These are phyloP conservation scores for Cerrena zonata DNA, from an alignment of 1,284 basidiomycete genomes.

Conservation along the genomic window DNA sequence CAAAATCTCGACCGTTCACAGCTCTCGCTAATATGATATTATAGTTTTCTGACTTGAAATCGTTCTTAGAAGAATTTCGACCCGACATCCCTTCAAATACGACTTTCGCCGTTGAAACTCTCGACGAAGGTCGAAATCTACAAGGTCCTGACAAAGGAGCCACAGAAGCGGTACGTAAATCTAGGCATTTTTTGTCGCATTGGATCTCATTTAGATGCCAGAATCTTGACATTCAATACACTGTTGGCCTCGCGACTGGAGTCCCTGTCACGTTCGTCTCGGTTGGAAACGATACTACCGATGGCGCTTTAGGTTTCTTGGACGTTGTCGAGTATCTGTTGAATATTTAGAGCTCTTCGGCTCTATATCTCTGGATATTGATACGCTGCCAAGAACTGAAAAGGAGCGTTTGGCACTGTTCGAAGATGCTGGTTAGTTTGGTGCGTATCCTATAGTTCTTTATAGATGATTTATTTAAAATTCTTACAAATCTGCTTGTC, in stretches of 20 bases:
- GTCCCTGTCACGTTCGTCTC: conserved; percentile 32
- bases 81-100: conserved; percentile 29
- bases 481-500: too few species aligned
- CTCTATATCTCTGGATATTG: too few species aligned
- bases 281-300: conserved; percentile 36
- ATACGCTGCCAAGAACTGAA: too few species aligned
- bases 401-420: conserved; percentile 48
- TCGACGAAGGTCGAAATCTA: conserved; percentile 43
- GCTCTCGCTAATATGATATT: background rate
- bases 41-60: background rate
- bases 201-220: too few species aligned
- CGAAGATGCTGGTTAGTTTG: conserved; percentile 33
- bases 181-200: too few species aligned
- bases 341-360: too few species aligned
- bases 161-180: conserved; percentile 44
- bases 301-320: conserved; percentile 20
- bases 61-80: conserved; percentile 24
- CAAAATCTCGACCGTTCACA: conserved; percentile 26
- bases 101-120: conserved; percentile 36
- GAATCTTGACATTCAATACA: conserved; percentile 61
- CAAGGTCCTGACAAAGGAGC: conserved; percentile 29
- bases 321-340: too few species aligned
- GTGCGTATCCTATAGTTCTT: background rate
- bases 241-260: conserved; percentile 41
- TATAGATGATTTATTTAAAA: too few species aligned